Percentiles rank a stretch among this genome's conserved stretches.
Evolutionary conservation across 2,329 filamentous ascomycete genomes (phyloP).

Genomic region (Neopestalotiopsis sp.): DNA sequence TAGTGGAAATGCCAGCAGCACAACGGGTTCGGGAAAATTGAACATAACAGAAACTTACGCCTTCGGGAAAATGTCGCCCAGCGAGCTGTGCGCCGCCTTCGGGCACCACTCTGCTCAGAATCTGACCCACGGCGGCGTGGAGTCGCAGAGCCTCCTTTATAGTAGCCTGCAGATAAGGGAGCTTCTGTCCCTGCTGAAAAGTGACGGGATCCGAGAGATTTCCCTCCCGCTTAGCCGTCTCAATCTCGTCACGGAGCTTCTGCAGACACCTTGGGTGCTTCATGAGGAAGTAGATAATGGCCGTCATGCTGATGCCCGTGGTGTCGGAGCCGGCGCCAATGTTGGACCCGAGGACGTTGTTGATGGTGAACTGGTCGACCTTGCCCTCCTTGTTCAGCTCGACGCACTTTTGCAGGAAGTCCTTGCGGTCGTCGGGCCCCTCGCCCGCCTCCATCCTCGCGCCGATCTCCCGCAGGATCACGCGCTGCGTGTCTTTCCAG

Average conservation of each 20-base stretch:
- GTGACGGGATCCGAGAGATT: constrained; percentile 23
- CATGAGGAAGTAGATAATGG: constrained; percentile 32
- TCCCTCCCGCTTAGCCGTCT: constrained; percentile 22
- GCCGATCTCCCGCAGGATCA: background rate
- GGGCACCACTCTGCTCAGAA: constrained; percentile 29
- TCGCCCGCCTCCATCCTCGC: constrained; percentile 27
- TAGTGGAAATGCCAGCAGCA: background rate
- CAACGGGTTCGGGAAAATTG: no score
- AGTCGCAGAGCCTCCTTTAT: constrained; percentile 57
- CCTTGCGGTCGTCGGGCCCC: constrained; percentile 18
- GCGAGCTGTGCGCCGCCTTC: constrained; percentile 33
- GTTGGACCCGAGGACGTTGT: constrained; percentile 30
- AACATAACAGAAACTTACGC: constrained; percentile 16
- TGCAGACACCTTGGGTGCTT: constrained; percentile 24
- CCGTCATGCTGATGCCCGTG: constrained; percentile 38
- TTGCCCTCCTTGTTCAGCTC: constrained; percentile 31
- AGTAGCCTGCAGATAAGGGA: constrained; percentile 56
- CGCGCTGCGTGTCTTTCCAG: background rate
- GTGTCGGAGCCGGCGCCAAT: constrained; percentile 44
- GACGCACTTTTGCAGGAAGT: constrained; percentile 32
- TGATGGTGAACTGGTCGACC: constrained; percentile 34
- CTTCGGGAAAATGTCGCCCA: constrained; percentile 32
- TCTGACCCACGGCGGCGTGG: constrained; percentile 33
- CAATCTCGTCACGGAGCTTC: constrained; percentile 27
- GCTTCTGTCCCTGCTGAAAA: constrained; percentile 33